These are phyloP conservation scores for Coemansia sp. DNA, from an alignment of 192 early-diverging fungal species.

Conservation along the genomic window DNA sequence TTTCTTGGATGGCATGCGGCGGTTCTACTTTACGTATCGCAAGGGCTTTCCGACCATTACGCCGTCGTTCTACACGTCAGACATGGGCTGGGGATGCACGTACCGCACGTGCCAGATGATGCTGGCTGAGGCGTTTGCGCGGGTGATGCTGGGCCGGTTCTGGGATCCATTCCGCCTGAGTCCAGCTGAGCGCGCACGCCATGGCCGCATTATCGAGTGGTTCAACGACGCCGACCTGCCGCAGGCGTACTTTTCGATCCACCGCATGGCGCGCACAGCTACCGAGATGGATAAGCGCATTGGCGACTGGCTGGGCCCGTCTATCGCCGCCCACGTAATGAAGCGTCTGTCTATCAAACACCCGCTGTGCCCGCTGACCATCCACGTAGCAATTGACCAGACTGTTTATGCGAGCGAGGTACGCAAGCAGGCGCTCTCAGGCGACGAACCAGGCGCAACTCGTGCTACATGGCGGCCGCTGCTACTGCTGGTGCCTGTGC, in stretches of 20 bases:
- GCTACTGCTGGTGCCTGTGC: constrained; percentile 55
- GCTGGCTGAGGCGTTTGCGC: constrained; percentile 52
- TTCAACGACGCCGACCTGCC: constrained; percentile 46
- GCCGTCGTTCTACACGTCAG: constrained; percentile 57
- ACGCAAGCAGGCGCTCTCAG: constrained; percentile 40
- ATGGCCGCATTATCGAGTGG: constrained; percentile 51
- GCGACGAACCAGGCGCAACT: constrained; percentile 11
- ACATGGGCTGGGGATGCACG: constrained; percentile 58
- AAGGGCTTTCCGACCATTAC: constrained; percentile 55
- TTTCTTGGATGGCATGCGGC: constrained; percentile 55
- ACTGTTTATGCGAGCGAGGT: constrained; percentile 51
- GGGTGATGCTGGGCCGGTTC: constrained; percentile 48
- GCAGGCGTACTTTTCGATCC: constrained; percentile 53
- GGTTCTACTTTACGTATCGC: constrained; percentile 57
- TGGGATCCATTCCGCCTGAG: constrained; percentile 53
- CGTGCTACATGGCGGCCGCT: constrained; percentile 30
- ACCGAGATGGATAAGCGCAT: constrained; percentile 56
- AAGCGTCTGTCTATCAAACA: constrained; percentile 53
- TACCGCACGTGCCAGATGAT: constrained; percentile 59
- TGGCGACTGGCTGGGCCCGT: constrained; percentile 57
- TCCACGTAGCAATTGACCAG: constrained; percentile 57
- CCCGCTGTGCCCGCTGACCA: constrained; percentile 41
- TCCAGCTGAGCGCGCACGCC: constrained; percentile 30
- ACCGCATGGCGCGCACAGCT: constrained; percentile 54
- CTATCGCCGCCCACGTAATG: constrained; percentile 55